Evolutionary conservation across 768 basidiomycete genomes (phyloP).

Genomic region (Kwoniella sp.): DNA sequence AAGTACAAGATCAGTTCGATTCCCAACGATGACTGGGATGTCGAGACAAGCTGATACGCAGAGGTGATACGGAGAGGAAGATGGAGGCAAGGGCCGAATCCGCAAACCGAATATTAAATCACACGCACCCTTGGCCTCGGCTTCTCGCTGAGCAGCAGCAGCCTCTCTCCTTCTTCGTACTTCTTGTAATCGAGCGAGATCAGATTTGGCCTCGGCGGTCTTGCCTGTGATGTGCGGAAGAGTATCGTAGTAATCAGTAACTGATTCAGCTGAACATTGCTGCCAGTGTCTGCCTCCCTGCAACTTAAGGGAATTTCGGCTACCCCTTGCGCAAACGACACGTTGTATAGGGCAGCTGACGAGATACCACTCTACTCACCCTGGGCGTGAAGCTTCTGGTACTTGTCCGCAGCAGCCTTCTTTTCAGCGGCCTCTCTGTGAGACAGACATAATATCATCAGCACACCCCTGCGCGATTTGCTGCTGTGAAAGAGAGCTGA

Average conservation of each 20-base stretch:
- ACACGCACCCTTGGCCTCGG: conserved; percentile 78
- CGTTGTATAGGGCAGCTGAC: conserved; percentile 1
- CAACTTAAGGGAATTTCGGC: too few species aligned
- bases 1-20: conserved; percentile 9
- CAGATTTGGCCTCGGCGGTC: conserved; percentile 85
- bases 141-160: conserved; percentile 82
- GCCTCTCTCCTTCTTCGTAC: conserved; percentile 81
- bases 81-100: too few species aligned
- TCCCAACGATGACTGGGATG: not conserved
- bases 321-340: too few species aligned
- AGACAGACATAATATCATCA: conserved; percentile 14
- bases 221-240: conserved; percentile 68
- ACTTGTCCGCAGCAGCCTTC: conserved; percentile 80
- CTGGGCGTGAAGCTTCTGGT: conserved; percentile 73
- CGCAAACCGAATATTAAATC: not conserved
- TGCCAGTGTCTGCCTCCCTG: too few species aligned
- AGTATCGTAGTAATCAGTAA: not conserved
- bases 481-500: too few species aligned
- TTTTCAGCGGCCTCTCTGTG: conserved; percentile 87
- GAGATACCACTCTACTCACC: conserved; percentile 31
- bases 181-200: conserved; percentile 81
- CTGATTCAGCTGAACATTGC: not conserved
- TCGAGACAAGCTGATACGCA: not conserved
- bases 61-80: too few species aligned
- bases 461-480: too few species aligned